A percentile compares a stretch with the other conserved stretches of the same genome.
Conservation (phyloP, 345 rosid genomes). For the Kernera saxatilis region DNA sequence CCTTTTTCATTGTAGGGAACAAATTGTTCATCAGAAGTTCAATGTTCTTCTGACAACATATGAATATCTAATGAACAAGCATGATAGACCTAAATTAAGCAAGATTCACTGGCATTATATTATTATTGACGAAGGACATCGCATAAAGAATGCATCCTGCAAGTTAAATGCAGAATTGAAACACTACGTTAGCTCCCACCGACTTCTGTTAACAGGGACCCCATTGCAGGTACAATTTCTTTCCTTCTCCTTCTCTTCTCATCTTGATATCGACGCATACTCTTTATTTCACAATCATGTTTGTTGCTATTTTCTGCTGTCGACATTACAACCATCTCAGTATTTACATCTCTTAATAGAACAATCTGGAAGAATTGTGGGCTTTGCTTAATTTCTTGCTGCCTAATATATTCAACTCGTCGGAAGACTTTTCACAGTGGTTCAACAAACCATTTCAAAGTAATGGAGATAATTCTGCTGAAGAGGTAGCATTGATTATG, state of each 20-base stretch:
- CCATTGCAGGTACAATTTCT: conserved; percentile 64
- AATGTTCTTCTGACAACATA: conserved; percentile 83
- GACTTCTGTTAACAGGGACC: conserved; percentile 83
- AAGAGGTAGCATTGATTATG: conserved; percentile 46
- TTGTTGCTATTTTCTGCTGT: conserved; percentile 4
- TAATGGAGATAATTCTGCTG: conserved; percentile 80
- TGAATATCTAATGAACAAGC: conserved; percentile 92
- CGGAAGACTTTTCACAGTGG: conserved; percentile 98
- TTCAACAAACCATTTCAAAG: conserved; percentile 94
- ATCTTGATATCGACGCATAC: not conserved
- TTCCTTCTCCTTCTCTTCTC: not conserved
- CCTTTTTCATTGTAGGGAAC: conserved; percentile 55
- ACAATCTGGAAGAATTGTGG: conserved; percentile 92
- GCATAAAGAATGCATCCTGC: conserved; percentile 96
- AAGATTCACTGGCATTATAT: conserved; percentile 87
- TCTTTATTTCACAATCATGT: not conserved
- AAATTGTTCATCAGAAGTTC: conserved; percentile 82
- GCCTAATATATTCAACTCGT: conserved; percentile 90
- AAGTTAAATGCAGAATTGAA: conserved; percentile 82
- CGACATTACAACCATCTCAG: not conserved
- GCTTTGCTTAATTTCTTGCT: conserved; percentile 83
- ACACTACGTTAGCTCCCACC: conserved; percentile 74
- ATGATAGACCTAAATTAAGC: conserved; percentile 78
- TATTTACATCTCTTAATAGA: conserved; percentile 40
- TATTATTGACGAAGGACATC: conserved; percentile 93